These are phyloP conservation scores for Beauveria varroae DNA, from an alignment of 2,329 filamentous ascomycete genomes.

Conservation along the genomic window DNA sequence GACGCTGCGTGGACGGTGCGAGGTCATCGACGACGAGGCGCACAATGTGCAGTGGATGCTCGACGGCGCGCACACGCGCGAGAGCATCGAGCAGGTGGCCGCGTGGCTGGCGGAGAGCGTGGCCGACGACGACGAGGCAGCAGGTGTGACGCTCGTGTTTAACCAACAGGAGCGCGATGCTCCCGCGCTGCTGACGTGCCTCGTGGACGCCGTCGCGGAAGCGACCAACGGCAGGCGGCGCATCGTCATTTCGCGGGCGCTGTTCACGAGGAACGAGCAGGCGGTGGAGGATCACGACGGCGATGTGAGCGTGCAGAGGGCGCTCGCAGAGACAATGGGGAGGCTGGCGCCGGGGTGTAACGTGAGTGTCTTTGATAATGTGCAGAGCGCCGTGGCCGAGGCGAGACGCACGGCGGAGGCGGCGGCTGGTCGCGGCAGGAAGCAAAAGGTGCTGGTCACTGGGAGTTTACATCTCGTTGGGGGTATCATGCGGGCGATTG, in stretches of 20 bases:
- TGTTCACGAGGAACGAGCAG: conserved; percentile 72
- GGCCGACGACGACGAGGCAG: background rate
- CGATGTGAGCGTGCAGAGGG: conserved; percentile 56
- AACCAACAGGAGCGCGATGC: conserved; percentile 88
- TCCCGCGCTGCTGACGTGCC: conserved; percentile 50
- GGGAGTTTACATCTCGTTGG: conserved; percentile 82
- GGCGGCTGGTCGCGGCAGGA: conserved; percentile 28
- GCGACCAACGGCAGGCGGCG: conserved; percentile 27
- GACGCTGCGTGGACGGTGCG: conserved; percentile 68
- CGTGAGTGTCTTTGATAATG: conserved; percentile 53
- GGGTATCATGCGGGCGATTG: conserved; percentile 66
- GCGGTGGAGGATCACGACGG: conserved; percentile 29
- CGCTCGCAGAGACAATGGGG: conserved; percentile 54
- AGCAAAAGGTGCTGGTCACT: conserved; percentile 62
- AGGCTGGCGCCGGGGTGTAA: conserved; percentile 39
- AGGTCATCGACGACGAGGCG: conserved; percentile 46
- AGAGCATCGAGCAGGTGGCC: conserved; percentile 70
- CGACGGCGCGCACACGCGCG: conserved; percentile 81
- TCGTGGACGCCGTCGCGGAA: conserved; percentile 49
- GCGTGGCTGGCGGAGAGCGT: conserved; percentile 62
- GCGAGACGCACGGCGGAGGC: conserved; percentile 38
- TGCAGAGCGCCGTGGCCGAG: conserved; percentile 60
- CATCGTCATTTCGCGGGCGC: conserved; percentile 57
- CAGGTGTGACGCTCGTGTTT: conserved; percentile 61
- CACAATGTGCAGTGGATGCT: conserved; percentile 61